These are phyloP conservation scores for Spergularia bocconei DNA, from an alignment of 148 eudicot genomes.

Conservation along the genomic window DNA sequence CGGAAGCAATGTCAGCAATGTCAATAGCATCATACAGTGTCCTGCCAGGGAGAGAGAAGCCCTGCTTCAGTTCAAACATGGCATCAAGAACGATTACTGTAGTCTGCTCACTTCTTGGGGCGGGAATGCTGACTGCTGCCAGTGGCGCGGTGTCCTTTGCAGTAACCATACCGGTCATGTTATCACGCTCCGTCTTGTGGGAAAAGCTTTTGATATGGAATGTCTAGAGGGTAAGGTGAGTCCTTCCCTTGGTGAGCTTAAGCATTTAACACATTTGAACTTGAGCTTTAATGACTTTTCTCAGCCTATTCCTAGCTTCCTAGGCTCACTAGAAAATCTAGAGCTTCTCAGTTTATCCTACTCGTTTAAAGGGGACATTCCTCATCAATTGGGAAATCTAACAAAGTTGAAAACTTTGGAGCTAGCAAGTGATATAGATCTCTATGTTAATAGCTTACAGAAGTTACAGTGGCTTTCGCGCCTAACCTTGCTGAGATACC, in stretches of 20 bases:
- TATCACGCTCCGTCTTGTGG: not conserved
- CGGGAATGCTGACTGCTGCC: conserved; percentile 2
- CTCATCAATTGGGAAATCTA: conserved; percentile 19
- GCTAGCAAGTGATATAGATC: not conserved
- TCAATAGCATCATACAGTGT: not conserved
- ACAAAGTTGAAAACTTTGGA: conserved; percentile 14
- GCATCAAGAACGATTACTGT: not conserved
- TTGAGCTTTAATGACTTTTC: conserved; percentile 3
- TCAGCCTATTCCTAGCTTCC: conserved; percentile 11
- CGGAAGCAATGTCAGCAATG: not conserved
- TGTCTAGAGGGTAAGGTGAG: conserved; percentile 14
- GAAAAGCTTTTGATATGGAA: not conserved
- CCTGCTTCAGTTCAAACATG: conserved; percentile 13
- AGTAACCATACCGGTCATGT: conserved; percentile 15
- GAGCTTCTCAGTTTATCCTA: conserved; percentile 9
- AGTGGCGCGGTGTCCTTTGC: conserved; percentile 19
- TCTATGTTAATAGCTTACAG: not conserved
- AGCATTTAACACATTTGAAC: conserved; percentile 20
- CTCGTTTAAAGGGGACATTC: conserved; percentile 13
- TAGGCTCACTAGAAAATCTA: conserved; percentile 11
- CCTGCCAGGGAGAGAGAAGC: conserved; percentile 9
- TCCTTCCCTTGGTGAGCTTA: conserved; percentile 12
- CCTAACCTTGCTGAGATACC: conserved; percentile 1
- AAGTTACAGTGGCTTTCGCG: conserved; percentile 16
- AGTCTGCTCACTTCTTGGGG: conserved; percentile 16